Evolutionary conservation across 257 asterid species (phyloP).

Genomic region (Gentiana straminea): DNA sequence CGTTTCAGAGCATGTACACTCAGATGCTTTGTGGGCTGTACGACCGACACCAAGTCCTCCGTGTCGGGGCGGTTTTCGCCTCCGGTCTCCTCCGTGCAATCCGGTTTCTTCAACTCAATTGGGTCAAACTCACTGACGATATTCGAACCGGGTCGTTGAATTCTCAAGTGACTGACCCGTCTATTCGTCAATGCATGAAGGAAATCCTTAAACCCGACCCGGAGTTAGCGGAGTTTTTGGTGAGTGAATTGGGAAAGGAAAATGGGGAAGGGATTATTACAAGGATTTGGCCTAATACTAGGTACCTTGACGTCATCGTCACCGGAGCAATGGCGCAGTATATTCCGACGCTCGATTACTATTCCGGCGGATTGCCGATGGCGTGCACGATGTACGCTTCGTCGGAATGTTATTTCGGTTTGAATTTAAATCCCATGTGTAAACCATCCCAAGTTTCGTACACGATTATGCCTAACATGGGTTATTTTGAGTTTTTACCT

Average conservation of each 20-base stretch:
- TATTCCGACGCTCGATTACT: slow-evolving; percentile 83
- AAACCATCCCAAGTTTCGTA: slow-evolving; percentile 76
- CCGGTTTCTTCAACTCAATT: slow-evolving; percentile 83
- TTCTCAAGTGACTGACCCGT: slow-evolving; percentile 43
- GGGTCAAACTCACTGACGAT: slow-evolving; percentile 47
- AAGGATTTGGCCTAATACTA: slow-evolving; percentile 86
- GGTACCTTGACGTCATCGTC: slow-evolving; percentile 80
- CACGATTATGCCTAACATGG: slow-evolving; percentile 99
- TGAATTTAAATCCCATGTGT: slow-evolving; percentile 87
- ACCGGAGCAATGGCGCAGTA: slow-evolving; percentile 99
- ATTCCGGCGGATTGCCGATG: slow-evolving; percentile 67
- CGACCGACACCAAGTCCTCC: slow-evolving; percentile 78
- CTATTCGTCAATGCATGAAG: slow-evolving; percentile 38
- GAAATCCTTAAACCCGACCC: slow-evolving; percentile 38
- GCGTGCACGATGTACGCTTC: slow-evolving; percentile 99
- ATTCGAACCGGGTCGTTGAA: slow-evolving; percentile 57
- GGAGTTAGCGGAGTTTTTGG: slow-evolving; percentile 43
- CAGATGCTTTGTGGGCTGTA: slow-evolving; percentile 96
- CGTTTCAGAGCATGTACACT: slow-evolving; percentile 92
- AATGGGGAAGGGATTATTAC: slow-evolving; percentile 78
- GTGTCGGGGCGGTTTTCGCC: slow-evolving; percentile 93
- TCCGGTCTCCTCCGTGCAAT: slow-evolving; percentile 97
- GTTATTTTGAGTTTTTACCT: slow-evolving; percentile 83
- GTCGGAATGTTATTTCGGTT: slow-evolving; percentile 88
- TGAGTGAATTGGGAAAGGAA: slow-evolving; percentile 42